Conservation (phyloP, 2,329 filamentous ascomycete genomes). For the Daldinia sp. region DNA sequence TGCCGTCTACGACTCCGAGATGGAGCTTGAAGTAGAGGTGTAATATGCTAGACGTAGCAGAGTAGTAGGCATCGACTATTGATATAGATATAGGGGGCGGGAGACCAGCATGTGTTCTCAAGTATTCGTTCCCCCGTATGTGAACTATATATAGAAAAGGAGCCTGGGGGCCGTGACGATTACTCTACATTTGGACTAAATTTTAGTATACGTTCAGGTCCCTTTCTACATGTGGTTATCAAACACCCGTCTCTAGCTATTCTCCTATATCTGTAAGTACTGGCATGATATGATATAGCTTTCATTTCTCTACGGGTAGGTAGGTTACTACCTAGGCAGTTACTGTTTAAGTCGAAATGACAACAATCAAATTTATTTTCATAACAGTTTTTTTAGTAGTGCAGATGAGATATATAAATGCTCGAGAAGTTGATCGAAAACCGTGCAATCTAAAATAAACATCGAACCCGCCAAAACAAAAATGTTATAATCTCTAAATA, state of each 20-base stretch:
- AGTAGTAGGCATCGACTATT: not conserved
- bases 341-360: not conserved
- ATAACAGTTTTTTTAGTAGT: not conserved
- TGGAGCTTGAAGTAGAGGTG: constrained; percentile 42
- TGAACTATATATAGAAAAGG: not conserved
- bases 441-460: not conserved
- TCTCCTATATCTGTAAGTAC: not conserved
- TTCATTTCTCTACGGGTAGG: no score
- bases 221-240: not conserved
- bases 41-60: not conserved
- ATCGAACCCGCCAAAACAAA: not conserved
- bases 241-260: not conserved
- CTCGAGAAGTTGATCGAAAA: not conserved
- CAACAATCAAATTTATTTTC: not conserved
- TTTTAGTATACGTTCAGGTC: not conserved
- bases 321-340: not conserved
- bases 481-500: constrained; percentile 30
- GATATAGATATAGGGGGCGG: not conserved
- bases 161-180: not conserved
- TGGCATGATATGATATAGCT: no score
- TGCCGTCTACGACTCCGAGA: constrained; percentile 45
- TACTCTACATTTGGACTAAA: not conserved
- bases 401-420: not conserved
- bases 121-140: no score
- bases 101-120: not conserved